A percentile compares a stretch with the other conserved stretches of the same genome.
Conservation (phyloP, 306 rosid species). For the Argentina anserina region DNA sequence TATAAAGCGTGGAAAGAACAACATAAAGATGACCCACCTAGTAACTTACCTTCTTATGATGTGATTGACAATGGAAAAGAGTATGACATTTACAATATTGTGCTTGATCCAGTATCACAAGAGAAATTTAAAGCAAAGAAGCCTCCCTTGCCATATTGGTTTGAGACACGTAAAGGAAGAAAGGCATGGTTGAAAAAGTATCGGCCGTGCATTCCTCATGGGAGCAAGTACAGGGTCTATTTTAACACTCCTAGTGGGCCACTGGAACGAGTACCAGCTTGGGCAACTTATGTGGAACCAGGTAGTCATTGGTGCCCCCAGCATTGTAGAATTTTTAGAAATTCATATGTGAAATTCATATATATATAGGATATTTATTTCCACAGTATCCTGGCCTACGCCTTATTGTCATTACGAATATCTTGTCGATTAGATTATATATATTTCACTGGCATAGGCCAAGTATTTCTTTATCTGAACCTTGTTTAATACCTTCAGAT, state of each 20-base stretch:
- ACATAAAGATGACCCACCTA: slow-evolving; percentile 51
- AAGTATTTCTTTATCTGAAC: slow-evolving; percentile 18
- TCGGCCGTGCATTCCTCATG: slow-evolving; percentile 80
- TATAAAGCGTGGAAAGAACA: slow-evolving; percentile 73
- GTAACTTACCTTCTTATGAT: slow-evolving; percentile 52
- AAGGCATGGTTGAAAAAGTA: slow-evolving; percentile 91
- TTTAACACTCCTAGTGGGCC: slow-evolving; percentile 92
- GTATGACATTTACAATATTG: slow-evolving; percentile 71
- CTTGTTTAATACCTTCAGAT: slow-evolving; percentile 35
- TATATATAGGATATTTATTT: neutral
- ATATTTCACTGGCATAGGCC: neutral
- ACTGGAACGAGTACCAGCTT: slow-evolving; percentile 92
- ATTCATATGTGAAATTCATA: neutral
- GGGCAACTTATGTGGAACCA: slow-evolving; percentile 98
- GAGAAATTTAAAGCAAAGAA: slow-evolving; percentile 54
- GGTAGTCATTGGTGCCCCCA: slow-evolving; percentile 42
- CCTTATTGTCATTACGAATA: neutral
- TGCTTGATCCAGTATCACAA: slow-evolving; percentile 58
- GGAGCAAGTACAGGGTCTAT: slow-evolving; percentile 92
- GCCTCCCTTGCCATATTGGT: slow-evolving; percentile 86
- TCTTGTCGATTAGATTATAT: neutral
- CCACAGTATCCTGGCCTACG: neutral
- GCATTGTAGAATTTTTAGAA: slow-evolving; percentile 13
- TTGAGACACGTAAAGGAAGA: slow-evolving; percentile 94
- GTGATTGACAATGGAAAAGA: slow-evolving; percentile 78